phyloP scores from a whole-genome alignment of 208 protist genomes.

The Trichomonas gallinae region DNA sequence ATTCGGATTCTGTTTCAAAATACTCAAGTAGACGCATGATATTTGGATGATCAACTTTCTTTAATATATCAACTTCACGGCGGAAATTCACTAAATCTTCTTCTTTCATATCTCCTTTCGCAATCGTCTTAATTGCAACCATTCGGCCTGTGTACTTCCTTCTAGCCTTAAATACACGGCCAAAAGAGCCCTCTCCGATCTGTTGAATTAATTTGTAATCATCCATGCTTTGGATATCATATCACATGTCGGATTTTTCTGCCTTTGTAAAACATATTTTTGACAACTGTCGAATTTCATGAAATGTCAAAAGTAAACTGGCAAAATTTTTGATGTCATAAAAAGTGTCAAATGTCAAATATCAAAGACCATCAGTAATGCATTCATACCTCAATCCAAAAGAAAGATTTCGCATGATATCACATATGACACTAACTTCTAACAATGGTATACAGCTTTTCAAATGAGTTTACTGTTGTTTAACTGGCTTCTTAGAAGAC shows the following conservation, averaged over 20 bases:
- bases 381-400: no score
- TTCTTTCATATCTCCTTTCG: constrained; percentile 74
- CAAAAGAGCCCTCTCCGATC: constrained; percentile 90
- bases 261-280: no score
- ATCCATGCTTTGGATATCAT: background rate
- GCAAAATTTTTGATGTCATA: no score
- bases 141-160: constrained; percentile 62
- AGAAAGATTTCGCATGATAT: no score
- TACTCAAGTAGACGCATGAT: constrained; percentile 83
- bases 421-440: no score
- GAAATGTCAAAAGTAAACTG: no score
- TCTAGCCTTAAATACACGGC: constrained; percentile 75
- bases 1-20: constrained; percentile 79
- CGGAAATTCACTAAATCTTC: constrained; percentile 44
- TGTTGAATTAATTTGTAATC: background rate
- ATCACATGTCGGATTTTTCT: background rate
- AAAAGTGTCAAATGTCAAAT: no score
- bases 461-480: no score
- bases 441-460: no score
- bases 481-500: no score
- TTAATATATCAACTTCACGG: constrained; percentile 18
- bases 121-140: constrained; percentile 93
- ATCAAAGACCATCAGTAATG: no score
- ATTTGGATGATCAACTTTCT: constrained; percentile 74
- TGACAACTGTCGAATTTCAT: no score